Base-by-base conservation (phyloP, 345 rosid species). In the Rhodamnia rubescens region DNA sequence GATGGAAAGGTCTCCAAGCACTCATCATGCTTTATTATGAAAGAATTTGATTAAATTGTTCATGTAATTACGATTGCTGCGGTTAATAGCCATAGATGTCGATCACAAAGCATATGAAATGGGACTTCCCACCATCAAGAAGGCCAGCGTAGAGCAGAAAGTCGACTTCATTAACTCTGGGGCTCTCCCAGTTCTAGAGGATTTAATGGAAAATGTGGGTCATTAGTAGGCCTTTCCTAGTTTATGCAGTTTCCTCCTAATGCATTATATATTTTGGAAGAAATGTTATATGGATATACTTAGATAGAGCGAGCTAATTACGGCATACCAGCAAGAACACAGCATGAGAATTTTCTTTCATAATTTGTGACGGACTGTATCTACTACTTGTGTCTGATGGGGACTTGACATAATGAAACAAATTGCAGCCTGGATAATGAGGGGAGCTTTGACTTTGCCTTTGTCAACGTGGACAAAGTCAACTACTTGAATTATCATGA, bases 381-480 rank as follows among this genome's bases (percentile, higher is more conserved):
- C 8, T 54, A 21, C 75, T 32, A 24, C 29, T 7, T 27, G 10
- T 32, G 64, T 82, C 26, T 82, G 84, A 53, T 49, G 44, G 59
- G 24, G 24, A 29, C 53, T 82, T 52, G 57, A 8, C 32, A 18
- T 50, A 54, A 51, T 36, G 16, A 44, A 54, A 42, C 44, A 18
- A 52, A 57, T 12, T 49, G 85, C 87, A 90, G 92, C 42, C 42
- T 54, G 3, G 82, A 54, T 29, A 90, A 87, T 32, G 94, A 90
- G 86, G 93, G 93, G 75, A 85, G 89, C 27, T 93, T 85, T 36
- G 94, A 93, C 53, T 93, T 86, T 83, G 93, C 90, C n/a, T 93
- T 87, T 55, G 92, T 93, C 40, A 92, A 93, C 55, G 94, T 94
- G 29, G 92, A 92, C 85, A 91, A 93, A 75, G 86, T 11, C 11